Evolutionary conservation across 495 filamentous ascomycete species (phyloP), one percentile per base, ranked within the genome.

Genomic region (Extremus antarcticus): DNA sequence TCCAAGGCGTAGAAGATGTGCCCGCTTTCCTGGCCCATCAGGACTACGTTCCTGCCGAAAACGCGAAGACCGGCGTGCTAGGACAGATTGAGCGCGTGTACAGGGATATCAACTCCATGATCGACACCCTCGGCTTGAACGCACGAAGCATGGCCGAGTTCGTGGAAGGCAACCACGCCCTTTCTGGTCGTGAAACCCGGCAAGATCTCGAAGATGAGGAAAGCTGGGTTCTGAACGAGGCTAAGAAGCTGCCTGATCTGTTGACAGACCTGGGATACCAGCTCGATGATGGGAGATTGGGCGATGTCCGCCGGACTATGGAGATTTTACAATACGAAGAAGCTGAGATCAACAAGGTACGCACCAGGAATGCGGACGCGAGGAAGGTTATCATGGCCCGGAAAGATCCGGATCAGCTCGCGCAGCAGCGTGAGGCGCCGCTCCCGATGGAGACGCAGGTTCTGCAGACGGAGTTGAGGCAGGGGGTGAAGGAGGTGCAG

Each of bases 101-200:
- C 69, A 78, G 88, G 15, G 94, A 96, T 59, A 88, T 95, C 62
- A 97, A 97, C 67, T 86, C 85, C 13, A 99, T 97, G 92, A 78
- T 97, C 24, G 90, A 96, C 63, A 90, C 86, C 1, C 68, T 96
- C 19, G 94, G 90, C 7, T 75, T 97, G 29, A 96, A 96, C 66
- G 82, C 85, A 23, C 82, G 87, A 3, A 79, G 83, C 11, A 68
- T 99, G 23, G 71, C 80, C 45, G 76, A 79, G 0, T 99, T 88
- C 65, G 75, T 87, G 23, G 71, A 74, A 35, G 83, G 81, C 20
- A 85, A 90, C 53, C 72, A 59, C 0, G 66, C 76, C 25, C 66
- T 78, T 29, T 71, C 71, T 50, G 74, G 81, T 51, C 70, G 72
- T 1, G 75, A 82, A 52, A 65, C 66, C 1, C 69, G 75, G 39